Conservation (phyloP, 192 early-diverging fungal genomes). For the Glomus cerebriforme region DNA sequence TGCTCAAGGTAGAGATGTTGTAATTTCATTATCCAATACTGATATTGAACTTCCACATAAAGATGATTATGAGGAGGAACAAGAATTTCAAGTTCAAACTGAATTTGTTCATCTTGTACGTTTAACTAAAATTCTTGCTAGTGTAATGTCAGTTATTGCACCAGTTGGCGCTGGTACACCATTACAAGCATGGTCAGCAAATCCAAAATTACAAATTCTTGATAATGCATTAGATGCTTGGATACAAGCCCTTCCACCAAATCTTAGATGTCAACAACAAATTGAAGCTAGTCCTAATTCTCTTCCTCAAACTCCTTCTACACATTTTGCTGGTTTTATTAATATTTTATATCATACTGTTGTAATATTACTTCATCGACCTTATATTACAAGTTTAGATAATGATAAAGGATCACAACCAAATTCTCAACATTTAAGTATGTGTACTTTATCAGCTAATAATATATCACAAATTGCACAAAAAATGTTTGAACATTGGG, state of each 20-base stretch:
- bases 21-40: conserved; percentile 37
- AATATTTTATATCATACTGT: conserved; percentile 58
- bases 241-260: conserved; percentile 39
- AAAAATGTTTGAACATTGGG: conserved; percentile 45
- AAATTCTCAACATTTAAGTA: conserved; percentile 44
- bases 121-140: conserved; percentile 15
- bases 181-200: conserved; percentile 40
- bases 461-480: conserved; percentile 55
- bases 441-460: conserved; percentile 54
- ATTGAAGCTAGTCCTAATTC: conserved; percentile 19
- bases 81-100: conserved; percentile 28
- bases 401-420: conserved; percentile 36
- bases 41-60: conserved; percentile 31
- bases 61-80: conserved; percentile 23
- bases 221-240: conserved; percentile 44
- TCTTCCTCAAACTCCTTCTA: conserved; percentile 26
- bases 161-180: conserved; percentile 37
- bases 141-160: conserved; percentile 18
- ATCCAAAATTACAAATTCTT: conserved; percentile 43
- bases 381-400: conserved; percentile 38
- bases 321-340: conserved; percentile 53
- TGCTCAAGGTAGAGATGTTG: conserved; percentile 26
- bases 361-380: conserved; percentile 54
- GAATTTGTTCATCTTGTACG: conserved; percentile 31
- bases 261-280: conserved; percentile 39